Evolutionary conservation across 306 rosid species (phyloP), one percentile per base, ranked within the genome.

Genomic region (Trifolium subterraneum): DNA sequence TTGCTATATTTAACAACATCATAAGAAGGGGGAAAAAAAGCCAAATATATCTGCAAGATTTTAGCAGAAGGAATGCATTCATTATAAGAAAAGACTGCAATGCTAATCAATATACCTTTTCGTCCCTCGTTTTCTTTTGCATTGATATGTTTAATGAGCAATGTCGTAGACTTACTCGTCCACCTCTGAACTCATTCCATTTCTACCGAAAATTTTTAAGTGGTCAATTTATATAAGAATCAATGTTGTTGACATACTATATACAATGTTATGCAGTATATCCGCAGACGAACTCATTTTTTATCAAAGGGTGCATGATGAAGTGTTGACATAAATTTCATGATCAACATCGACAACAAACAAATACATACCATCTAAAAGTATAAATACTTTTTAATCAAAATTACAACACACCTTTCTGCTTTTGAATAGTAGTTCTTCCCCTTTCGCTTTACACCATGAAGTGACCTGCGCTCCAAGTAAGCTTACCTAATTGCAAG

Each of bases 391-490:
- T 56, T 44, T 38, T 11, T 22, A 22, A 71, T 10, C 74, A 75
- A 54, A 47, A 67, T 67, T 71, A 11, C 33, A 71, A 16, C 39
- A 48, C 44, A 89, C 98, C 97, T 93, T 93, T 77, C 90, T 84
- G 82, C 97, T 93, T 20, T 96, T 88, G 88, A 93, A 93, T 9
- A 91, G 84, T 75, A 89, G 97, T 72, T 93, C 98, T 89, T 93
- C 92, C 7, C 98, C 98, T 25, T 75, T 84, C 76, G 86, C 92
- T 68, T 86, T 89, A 80, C 86, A 79, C 98, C 98, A 93, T 4
- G 98, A 93, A 73, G 90, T 84, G 79, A 93, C 90, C 75, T 93
- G 98, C 47, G 93, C 98, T 75, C 98, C 97, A 76, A 85, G 83
- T 82, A 93, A 85, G 86, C 97, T 89, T 79, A 93, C 90, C 97